These are phyloP conservation scores for Fusarium sambucinum DNA, from an alignment of 2,329 filamentous ascomycete species.

Conservation along the genomic window DNA sequence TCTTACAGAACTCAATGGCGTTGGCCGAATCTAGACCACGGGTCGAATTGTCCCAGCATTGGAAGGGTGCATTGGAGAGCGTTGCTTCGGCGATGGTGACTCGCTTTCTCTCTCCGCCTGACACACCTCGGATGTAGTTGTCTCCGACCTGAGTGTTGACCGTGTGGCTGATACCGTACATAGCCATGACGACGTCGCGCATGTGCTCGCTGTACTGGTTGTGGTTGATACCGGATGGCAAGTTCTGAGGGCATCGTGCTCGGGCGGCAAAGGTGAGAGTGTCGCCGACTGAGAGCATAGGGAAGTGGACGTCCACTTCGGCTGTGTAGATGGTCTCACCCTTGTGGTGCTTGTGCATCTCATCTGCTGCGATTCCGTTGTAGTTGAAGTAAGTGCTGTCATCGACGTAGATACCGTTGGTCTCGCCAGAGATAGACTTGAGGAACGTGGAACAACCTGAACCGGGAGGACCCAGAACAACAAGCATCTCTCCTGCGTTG, in stretches of 20 bases:
- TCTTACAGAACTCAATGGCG: conserved; percentile 49
- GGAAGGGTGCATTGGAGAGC: conserved; percentile 62
- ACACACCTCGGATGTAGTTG: conserved; percentile 76
- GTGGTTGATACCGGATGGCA: conserved; percentile 66
- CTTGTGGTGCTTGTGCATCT: conserved; percentile 40
- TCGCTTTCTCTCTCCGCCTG: conserved; percentile 81
- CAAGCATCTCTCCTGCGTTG: conserved; percentile 75
- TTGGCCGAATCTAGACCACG: conserved; percentile 50
- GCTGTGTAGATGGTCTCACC: conserved; percentile 42
- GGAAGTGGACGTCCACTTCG: conserved; percentile 49
- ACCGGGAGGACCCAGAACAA: conserved; percentile 74
- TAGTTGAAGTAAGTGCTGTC: conserved; percentile 49
- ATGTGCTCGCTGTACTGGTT: conserved; percentile 68
- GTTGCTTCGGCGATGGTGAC: conserved; percentile 80
- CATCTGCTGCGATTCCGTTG: conserved; percentile 31
- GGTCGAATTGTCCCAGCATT: conserved; percentile 52
- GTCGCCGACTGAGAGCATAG: conserved; percentile 72
- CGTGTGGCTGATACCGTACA: conserved; percentile 80
- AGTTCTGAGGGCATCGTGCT: conserved; percentile 70
- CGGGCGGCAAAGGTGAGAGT: conserved; percentile 73
- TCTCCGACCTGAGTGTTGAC: conserved; percentile 79
- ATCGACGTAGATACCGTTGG: conserved; percentile 72
- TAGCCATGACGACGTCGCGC: conserved; percentile 69
- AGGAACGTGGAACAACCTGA: conserved; percentile 76
- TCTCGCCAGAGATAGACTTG: conserved; percentile 68